These are phyloP conservation scores for Dichotomopilus funicola DNA, from an alignment of 2,329 filamentous ascomycete species.

Conservation along the genomic window DNA sequence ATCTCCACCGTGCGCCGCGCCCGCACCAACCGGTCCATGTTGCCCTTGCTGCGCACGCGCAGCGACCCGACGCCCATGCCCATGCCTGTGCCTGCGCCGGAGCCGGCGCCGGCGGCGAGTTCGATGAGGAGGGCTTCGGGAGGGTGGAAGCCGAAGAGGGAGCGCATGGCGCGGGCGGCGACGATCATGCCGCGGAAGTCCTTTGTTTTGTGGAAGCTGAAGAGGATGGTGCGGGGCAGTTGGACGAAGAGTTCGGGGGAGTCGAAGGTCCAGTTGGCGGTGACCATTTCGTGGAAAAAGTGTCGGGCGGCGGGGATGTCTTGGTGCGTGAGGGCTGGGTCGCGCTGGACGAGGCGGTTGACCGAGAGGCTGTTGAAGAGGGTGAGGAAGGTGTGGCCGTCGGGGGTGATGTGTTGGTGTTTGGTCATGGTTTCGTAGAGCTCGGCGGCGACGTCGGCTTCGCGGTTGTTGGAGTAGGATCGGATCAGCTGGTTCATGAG, in stretches of 20 bases:
- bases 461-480: slow-evolving; percentile 55
- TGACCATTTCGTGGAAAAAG: slow-evolving; percentile 29
- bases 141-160: slow-evolving; percentile 27
- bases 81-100: too few species aligned
- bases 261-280: slow-evolving; percentile 24
- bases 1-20: slow-evolving; percentile 25
- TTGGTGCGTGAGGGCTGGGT: slow-evolving; percentile 11
- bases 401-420: slow-evolving; percentile 47
- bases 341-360: slow-evolving; percentile 36
- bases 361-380: slow-evolving; percentile 56
- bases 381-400: slow-evolving; percentile 61
- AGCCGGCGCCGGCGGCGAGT: slow-evolving; percentile 26
- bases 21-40: slow-evolving; percentile 24
- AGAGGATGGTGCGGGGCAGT: slow-evolving; percentile 29
- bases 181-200: slow-evolving; percentile 43
- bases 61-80: slow-evolving; percentile 7
- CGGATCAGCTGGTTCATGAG: slow-evolving; percentile 75
- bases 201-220: slow-evolving; percentile 39
- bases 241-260: slow-evolving; percentile 23
- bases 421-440: slow-evolving; percentile 51
- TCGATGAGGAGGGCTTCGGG: slow-evolving; percentile 30
- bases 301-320: slow-evolving; percentile 20
- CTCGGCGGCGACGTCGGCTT: slow-evolving; percentile 46
- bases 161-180: slow-evolving; percentile 29
- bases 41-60: slow-evolving; percentile 21